Conservation (phyloP, 768 basidiomycete genomes). For the Amanita rubescens region DNA sequence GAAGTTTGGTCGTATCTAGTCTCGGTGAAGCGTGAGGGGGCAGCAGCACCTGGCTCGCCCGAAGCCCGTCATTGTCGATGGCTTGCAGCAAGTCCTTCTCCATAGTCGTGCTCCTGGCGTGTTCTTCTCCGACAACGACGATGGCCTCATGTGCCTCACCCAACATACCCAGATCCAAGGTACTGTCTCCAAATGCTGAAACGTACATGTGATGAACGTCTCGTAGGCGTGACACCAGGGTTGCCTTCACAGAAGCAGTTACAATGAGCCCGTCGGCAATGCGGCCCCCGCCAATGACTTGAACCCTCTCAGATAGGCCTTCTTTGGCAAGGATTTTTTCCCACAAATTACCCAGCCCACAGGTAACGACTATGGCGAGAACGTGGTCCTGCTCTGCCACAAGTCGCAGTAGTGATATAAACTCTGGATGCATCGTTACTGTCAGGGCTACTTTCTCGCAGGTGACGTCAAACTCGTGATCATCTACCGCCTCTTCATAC, state of each 20-base stretch:
- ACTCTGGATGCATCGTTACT: constrained; percentile 12
- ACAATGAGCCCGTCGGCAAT: constrained; percentile 13
- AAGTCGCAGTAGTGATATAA: constrained; percentile 9
- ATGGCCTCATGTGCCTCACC: constrained; percentile 16
- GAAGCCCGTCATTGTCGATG: constrained; percentile 14
- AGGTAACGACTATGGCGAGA: constrained; percentile 13
- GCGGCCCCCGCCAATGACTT: constrained; percentile 17
- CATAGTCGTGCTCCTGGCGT: constrained; percentile 15
- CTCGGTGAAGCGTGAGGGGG: constrained; percentile 13
- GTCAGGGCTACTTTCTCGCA: constrained; percentile 14
- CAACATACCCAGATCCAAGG: constrained; percentile 18
- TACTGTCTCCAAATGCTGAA: constrained; percentile 19
- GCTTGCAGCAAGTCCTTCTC: constrained; percentile 13
- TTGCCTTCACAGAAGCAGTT: constrained; percentile 13
- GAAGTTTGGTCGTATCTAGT: constrained; percentile 14
- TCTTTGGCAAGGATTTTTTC: constrained; percentile 12
- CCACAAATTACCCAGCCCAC: constrained; percentile 14
- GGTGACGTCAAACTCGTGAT: constrained; percentile 9
- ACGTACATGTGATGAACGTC: constrained; percentile 13
- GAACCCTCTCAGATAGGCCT: constrained; percentile 14
- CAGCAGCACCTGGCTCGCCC: constrained; percentile 14
- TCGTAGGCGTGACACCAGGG: constrained; percentile 13
- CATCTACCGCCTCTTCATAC: constrained; percentile 13
- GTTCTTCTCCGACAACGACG: constrained; percentile 17
- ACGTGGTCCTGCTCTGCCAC: constrained; percentile 10